Percentiles rank a stretch among this genome's conserved stretches.
Evolutionary conservation across 805 yeast species (phyloP).

Genomic region (Wickerhamiella shivajii): DNA sequence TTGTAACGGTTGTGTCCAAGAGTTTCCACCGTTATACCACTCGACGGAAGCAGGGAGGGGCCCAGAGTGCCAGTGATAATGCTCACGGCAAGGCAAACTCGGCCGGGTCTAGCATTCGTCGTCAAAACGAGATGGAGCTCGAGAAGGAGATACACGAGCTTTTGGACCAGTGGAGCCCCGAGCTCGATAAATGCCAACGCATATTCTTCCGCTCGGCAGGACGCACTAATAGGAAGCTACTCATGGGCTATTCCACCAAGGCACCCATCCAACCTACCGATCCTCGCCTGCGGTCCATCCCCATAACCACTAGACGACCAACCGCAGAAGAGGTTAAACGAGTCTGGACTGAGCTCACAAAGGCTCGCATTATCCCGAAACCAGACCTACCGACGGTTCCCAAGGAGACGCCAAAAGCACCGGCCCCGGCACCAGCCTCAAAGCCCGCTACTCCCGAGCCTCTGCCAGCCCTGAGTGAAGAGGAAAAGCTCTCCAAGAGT

Average conservation of each 20-base stretch:
- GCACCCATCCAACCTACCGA: constrained; percentile 45
- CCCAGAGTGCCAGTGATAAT: constrained; percentile 85
- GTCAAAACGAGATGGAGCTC: constrained; percentile 79
- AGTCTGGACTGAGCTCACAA: constrained; percentile 70
- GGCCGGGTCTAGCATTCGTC: constrained; percentile 81
- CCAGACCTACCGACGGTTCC: constrained; percentile 13
- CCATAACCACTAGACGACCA: constrained; percentile 83
- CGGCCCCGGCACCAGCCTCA: constrained; percentile 15
- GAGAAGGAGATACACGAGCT: constrained; percentile 63
- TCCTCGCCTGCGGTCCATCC: constrained; percentile 50
- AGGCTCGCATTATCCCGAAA: constrained; percentile 32
- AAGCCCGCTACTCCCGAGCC: constrained; percentile 14
- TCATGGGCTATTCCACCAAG: constrained; percentile 44
- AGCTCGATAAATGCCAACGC: constrained; percentile 43
- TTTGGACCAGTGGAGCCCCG: constrained; percentile 45
- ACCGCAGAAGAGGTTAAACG: constrained; percentile 64
- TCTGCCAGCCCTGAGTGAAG: constrained; percentile 13
- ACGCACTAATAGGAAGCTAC: constrained; percentile 42
- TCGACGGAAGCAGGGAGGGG: constrained; percentile 93
- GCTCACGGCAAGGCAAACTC: constrained; percentile 92
- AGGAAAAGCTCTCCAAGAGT: constrained; percentile 30
- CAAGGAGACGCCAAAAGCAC: constrained; percentile 6
- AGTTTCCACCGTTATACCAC: constrained; percentile 93
- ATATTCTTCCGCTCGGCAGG: constrained; percentile 78
- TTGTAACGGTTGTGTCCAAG: constrained; percentile 48